Conservation (phyloP, 306 rosid species). For the Begonia loranthoides region DNA sequence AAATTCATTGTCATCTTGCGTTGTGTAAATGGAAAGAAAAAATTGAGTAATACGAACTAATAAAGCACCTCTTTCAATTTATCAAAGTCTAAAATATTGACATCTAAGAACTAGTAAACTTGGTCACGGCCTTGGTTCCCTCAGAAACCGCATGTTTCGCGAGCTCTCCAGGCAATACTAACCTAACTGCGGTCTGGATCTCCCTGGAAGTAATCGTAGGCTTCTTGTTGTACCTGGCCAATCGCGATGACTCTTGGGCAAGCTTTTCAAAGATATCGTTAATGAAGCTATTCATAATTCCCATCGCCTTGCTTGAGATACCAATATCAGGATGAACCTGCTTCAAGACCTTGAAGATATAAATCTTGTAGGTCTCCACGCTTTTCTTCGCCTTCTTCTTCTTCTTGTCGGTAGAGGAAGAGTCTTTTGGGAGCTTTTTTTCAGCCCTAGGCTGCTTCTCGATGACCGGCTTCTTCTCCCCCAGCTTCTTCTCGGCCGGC, state of each 20-base stretch:
- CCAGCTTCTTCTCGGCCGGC: too few species aligned
- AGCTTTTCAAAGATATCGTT: conserved; percentile 12
- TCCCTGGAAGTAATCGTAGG: conserved; percentile 11
- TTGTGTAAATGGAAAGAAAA: neutral
- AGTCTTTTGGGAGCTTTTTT: conserved; percentile 17
- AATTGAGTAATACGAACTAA: neutral
- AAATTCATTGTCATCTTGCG: too few species aligned
- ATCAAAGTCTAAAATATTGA: neutral
- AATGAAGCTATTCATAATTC: conserved; percentile 9
- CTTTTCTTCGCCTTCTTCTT: conserved; percentile 17
- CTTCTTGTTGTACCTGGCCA: conserved; percentile 12
- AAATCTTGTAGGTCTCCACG: conserved; percentile 19
- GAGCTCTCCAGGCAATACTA: conserved; percentile 9
- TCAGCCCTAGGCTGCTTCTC: conserved; percentile 21
- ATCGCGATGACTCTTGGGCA: conserved; percentile 10
- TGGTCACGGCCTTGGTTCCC: conserved; percentile 18
- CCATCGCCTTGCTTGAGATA: conserved; percentile 11
- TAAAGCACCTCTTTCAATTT: neutral
- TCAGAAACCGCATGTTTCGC: conserved; percentile 10
- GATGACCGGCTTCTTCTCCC: conserved; percentile 16
- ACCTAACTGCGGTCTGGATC: conserved; percentile 9
- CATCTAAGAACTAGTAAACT: conserved; percentile 18
- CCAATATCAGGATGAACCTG: conserved; percentile 13
- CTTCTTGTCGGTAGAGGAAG: conserved; percentile 10
- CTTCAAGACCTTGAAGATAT: conserved; percentile 14